phyloP scores from a whole-genome alignment of 1,139 yeast genomes.

The Yamadazyma spencermartinsiae region DNA sequence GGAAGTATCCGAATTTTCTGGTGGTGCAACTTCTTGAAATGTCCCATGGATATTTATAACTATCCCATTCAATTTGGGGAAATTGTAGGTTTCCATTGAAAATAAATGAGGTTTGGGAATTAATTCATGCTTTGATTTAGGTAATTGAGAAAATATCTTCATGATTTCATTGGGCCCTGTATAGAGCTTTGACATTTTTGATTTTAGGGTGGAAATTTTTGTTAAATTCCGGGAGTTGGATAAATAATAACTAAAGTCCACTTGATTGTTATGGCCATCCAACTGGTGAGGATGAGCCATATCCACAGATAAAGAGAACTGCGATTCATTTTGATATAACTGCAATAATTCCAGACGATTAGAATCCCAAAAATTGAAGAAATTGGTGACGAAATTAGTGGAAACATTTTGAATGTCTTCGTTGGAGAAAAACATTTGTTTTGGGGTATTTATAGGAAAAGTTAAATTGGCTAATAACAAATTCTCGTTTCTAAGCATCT shows the following conservation, averaged over 20 bases:
- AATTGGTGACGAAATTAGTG: constrained; percentile 74
- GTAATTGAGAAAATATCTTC: constrained; percentile 63
- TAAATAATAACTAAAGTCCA: constrained; percentile 65
- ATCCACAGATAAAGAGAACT: constrained; percentile 71
- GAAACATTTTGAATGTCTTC: constrained; percentile 69
- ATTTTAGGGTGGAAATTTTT: constrained; percentile 61
- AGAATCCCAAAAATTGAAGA: constrained; percentile 76
- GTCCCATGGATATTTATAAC: constrained; percentile 81
- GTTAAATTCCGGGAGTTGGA: constrained; percentile 76
- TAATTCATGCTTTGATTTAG: constrained; percentile 73
- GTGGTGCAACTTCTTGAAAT: constrained; percentile 65
- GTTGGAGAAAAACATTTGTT: constrained; percentile 72
- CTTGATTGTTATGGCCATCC: constrained; percentile 34
- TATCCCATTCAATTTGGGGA: constrained; percentile 73
- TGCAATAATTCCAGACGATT: constrained; percentile 69
- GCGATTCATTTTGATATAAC: constrained; percentile 80
- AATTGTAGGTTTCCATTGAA: constrained; percentile 77
- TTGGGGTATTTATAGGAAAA: constrained; percentile 53
- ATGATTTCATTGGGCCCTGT: constrained; percentile 70
- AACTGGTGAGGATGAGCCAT: constrained; percentile 52
- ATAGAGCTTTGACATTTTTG: constrained; percentile 58
- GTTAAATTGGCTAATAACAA: constrained; percentile 52
- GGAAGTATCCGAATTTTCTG: constrained; percentile 33
- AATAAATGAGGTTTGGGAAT: constrained; percentile 61
- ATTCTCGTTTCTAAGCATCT: constrained; percentile 69